These are phyloP conservation scores for Giardia duodenalis DNA, from an alignment of 208 protist genomes.

Conservation along the genomic window DNA sequence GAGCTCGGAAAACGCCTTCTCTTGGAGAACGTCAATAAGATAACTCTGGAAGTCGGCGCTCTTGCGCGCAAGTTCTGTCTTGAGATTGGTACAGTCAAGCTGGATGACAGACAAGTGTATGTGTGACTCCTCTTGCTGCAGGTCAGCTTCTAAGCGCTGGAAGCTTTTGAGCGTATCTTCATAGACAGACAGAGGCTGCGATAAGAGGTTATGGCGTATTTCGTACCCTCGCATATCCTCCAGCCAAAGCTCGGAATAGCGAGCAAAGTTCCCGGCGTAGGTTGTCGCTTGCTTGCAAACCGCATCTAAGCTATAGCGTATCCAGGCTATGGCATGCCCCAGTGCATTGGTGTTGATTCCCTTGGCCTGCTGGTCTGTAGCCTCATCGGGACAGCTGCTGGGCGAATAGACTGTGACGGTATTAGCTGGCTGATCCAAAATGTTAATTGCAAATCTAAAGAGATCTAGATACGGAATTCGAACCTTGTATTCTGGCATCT, in stretches of 20 bases:
- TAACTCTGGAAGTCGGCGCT: background rate
- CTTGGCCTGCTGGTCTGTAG: background rate
- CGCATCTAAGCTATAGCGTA: background rate
- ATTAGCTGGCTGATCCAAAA: background rate
- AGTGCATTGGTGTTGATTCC: background rate
- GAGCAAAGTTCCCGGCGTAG: background rate
- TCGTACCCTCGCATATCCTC: background rate
- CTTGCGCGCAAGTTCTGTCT: background rate
- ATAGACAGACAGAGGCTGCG: background rate
- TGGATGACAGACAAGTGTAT: background rate
- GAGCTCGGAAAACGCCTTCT: background rate
- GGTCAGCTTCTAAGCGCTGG: background rate
- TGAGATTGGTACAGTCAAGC: background rate
- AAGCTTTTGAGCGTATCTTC: conserved; percentile 4
- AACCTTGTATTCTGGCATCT: background rate
- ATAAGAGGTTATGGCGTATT: background rate
- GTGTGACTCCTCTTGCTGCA: background rate
- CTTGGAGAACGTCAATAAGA: background rate
- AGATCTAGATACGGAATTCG: background rate
- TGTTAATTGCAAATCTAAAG: background rate
- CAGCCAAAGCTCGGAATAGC: background rate
- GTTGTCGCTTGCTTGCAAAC: background rate
- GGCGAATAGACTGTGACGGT: background rate
- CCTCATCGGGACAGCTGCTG: no score
- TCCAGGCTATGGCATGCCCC: background rate